A percentile compares a stretch with the other conserved stretches of the same genome.
These are phyloP conservation scores for Takakia lepidozioides DNA, from an alignment of 225 moss, liverwort and hornwort species.

Conservation along the genomic window DNA sequence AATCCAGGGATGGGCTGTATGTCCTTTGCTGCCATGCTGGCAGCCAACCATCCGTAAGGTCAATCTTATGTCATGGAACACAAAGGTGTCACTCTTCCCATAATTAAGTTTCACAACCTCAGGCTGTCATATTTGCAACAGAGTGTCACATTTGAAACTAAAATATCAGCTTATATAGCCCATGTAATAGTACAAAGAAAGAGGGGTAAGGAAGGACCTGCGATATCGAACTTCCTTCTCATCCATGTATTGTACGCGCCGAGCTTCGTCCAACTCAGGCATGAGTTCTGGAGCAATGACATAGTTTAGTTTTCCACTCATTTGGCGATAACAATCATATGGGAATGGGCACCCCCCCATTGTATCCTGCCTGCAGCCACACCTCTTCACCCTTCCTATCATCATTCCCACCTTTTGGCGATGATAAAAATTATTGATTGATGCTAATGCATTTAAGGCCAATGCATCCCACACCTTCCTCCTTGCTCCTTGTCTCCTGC, in stretches of 20 bases:
- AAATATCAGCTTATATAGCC: neutral
- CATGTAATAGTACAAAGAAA: neutral
- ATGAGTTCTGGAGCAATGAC: slow-evolving; percentile 77
- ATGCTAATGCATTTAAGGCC: too few species aligned
- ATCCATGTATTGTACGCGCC: slow-evolving; percentile 55
- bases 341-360: slow-evolving; percentile 85
- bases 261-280: slow-evolving; percentile 46
- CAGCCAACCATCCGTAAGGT: neutral
- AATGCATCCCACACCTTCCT: too few species aligned
- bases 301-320: slow-evolving; percentile 87
- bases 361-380: slow-evolving; percentile 83
- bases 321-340: slow-evolving; percentile 71
- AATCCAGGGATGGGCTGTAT: slow-evolving; percentile 32
- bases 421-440: too few species aligned
- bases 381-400: slow-evolving; percentile 54
- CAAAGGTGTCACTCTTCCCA: neutral
- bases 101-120: too few species aligned
- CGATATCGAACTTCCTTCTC: slow-evolving; percentile 73
- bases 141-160: too few species aligned
- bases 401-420: too few species aligned
- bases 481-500: too few species aligned
- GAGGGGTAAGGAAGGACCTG: slow-evolving; percentile 23
- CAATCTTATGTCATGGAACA: neutral
- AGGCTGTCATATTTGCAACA: too few species aligned
- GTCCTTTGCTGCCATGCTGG: slow-evolving; percentile 34